phyloP scores from a whole-genome alignment of 169 alveolate species.

The Babesia bovis region DNA sequence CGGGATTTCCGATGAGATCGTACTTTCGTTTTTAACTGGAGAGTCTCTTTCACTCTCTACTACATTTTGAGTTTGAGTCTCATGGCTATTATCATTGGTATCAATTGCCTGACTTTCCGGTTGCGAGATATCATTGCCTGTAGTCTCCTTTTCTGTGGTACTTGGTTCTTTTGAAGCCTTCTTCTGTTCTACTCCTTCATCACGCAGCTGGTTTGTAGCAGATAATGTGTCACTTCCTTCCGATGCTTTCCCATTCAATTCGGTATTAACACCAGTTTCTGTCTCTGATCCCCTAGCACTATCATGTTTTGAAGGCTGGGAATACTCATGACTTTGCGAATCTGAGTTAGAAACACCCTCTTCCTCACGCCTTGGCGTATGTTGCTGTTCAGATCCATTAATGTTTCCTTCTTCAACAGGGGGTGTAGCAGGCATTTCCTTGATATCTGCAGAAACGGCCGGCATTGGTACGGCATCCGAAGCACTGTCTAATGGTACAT shows the following conservation, averaged over 20 bases:
- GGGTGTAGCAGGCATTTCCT: background rate
- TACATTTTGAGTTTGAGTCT: background rate
- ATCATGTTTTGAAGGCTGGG: background rate
- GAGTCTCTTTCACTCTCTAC: background rate
- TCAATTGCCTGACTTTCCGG: background rate
- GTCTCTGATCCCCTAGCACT: too few relatives aligned
- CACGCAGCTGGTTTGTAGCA: background rate
- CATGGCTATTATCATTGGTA: background rate
- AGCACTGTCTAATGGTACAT: background rate
- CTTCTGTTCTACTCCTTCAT: background rate
- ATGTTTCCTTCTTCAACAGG: background rate
- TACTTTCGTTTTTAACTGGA: background rate
- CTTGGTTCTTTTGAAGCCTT: background rate
- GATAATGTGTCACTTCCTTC: background rate
- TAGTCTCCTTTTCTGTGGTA: background rate
- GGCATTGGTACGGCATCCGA: background rate
- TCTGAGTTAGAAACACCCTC: background rate
- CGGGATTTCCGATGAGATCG: background rate
- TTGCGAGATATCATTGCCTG: background rate
- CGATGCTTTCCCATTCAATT: too few relatives aligned
- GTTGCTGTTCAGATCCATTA: background rate
- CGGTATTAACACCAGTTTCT: too few relatives aligned
- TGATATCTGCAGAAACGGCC: background rate
- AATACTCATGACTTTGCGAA: background rate
- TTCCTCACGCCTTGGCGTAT: background rate